A percentile compares a stretch with the other conserved stretches of the same genome.
These are phyloP conservation scores for Collybiopsis confluens DNA, from an alignment of 768 basidiomycete species.

Conservation along the genomic window DNA sequence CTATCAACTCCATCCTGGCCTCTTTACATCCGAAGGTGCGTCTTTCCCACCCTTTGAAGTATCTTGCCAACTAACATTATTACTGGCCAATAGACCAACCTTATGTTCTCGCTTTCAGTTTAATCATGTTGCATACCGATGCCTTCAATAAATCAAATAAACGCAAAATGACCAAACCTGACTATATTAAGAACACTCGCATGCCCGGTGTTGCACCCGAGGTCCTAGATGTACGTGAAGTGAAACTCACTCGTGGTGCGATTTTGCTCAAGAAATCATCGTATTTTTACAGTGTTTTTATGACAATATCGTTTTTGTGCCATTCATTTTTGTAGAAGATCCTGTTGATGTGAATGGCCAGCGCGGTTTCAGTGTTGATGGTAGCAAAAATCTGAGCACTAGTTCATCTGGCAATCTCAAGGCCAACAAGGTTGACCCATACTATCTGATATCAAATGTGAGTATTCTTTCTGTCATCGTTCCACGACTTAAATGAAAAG, in stretches of 20 bases:
- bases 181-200: constrained; percentile 89
- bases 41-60: not conserved
- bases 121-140: constrained; percentile 99
- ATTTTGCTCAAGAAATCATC: constrained; percentile 2
- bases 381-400: constrained; percentile 34
- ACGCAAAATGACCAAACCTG: constrained; percentile 93
- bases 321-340: constrained; percentile 96
- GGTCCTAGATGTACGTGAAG: constrained; percentile 71
- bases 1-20: constrained; percentile 70
- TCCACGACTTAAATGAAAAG: not conserved
- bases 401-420: constrained; percentile 33
- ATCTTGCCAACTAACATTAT: not conserved
- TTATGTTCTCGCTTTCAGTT: constrained; percentile 93
- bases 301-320: constrained; percentile 94
- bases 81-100: constrained; percentile 64
- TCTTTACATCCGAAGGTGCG: constrained; percentile 77
- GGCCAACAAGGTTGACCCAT: constrained; percentile 79
- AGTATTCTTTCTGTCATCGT: constrained; percentile 17
- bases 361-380: constrained; percentile 42
- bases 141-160: constrained; percentile 98
- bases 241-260: not conserved
- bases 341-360: constrained; percentile 67
- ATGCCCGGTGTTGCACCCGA: constrained; percentile 81
- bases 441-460: constrained; percentile 83
- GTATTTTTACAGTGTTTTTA: constrained; percentile 69